phyloP scores from a whole-genome alignment of 306 rosid genomes.

The Cucurbita maxima region DNA sequence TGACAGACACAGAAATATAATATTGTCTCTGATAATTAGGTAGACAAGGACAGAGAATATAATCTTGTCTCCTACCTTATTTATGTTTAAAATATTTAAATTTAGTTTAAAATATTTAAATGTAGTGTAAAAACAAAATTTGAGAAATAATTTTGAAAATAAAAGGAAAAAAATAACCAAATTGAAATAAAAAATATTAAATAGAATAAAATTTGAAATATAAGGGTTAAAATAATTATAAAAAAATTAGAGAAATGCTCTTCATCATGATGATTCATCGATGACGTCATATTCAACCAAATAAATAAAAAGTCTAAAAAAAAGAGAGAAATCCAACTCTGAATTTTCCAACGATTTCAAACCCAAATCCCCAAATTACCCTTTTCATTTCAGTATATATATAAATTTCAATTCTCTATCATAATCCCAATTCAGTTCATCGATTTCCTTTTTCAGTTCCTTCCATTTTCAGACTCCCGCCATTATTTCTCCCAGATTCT shows the following conservation, averaged over 20 bases:
- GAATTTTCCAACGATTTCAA: not conserved
- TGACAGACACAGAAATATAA: no score
- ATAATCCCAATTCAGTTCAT: not conserved
- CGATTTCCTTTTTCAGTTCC: not conserved
- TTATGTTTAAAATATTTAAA: no score
- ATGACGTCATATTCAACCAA: constrained; percentile 5
- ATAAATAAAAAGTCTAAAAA: not conserved
- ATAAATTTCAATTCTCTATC: not conserved
- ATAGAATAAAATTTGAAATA: no score
- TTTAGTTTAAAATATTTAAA: not conserved
- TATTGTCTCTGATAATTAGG: no score
- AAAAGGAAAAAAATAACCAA: not conserved
- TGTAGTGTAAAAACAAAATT: no score
- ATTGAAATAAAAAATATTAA: no score
- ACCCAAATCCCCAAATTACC: not conserved
- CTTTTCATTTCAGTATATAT: not conserved
- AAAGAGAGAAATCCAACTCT: not conserved
- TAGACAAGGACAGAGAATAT: no score
- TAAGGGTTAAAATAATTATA: no score
- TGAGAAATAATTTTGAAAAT: not conserved
- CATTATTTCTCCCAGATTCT: not conserved
- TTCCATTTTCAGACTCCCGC: not conserved
- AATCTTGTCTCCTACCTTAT: no score
- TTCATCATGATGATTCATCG: not conserved
- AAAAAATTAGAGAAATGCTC: not conserved